A percentile compares a stretch with the other conserved stretches of the same genome.
These are phyloP conservation scores for Vaccinium vitisidaea DNA, from an alignment of 148 eudicot genomes.

Conservation along the genomic window DNA sequence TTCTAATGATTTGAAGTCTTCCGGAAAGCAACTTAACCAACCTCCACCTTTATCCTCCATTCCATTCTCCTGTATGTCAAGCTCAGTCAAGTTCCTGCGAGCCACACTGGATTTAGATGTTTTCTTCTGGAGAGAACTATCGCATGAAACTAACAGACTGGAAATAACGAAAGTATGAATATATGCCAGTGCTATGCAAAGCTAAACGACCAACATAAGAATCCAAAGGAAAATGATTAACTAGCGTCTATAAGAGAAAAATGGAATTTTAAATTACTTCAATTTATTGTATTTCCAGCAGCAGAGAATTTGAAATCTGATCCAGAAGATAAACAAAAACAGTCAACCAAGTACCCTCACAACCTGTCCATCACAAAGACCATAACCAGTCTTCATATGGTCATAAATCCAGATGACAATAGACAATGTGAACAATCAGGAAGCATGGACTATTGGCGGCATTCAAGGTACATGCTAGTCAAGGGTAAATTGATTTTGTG, in stretches of 20 bases:
- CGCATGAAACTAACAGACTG: background rate
- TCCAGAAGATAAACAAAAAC: background rate
- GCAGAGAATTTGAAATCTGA: background rate
- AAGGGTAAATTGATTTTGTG: background rate
- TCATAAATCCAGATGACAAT: background rate
- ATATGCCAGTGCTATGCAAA: background rate
- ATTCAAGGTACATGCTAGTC: background rate
- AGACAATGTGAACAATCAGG: background rate
- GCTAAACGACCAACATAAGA: background rate
- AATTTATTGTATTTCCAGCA: background rate
- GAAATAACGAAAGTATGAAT: background rate
- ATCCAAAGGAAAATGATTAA: background rate
- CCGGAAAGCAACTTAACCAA: conserved; percentile 83
- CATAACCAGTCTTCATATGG: background rate
- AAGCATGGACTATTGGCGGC: background rate
- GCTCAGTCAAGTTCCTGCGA: conserved; percentile 76
- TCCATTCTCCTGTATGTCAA: conserved; percentile 74
- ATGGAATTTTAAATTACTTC: background rate
- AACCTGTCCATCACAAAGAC: background rate
- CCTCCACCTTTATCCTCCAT: conserved; percentile 64
- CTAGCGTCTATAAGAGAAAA: background rate
- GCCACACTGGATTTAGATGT: conserved; percentile 15
- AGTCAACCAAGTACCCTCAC: background rate
- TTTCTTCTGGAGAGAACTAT: background rate
- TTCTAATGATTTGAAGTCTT: conserved; percentile 61